phyloP scores from a whole-genome alignment of 2,329 filamentous ascomycete species.

The Sporothrix inflata region DNA sequence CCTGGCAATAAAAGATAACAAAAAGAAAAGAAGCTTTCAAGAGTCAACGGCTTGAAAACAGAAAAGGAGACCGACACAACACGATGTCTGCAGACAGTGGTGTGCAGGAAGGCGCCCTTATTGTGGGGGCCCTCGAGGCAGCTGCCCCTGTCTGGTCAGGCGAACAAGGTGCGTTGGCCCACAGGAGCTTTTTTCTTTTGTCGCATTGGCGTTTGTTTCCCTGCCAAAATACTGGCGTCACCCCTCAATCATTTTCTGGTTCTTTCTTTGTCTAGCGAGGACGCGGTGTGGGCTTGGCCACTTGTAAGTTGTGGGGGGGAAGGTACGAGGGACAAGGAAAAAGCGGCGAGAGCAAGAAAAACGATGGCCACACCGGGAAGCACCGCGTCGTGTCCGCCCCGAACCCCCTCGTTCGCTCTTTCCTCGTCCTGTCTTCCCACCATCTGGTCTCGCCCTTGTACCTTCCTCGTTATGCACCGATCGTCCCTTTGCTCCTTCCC shows the following conservation, averaged over 20 bases:
- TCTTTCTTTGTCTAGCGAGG: background rate
- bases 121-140: constrained; percentile 14
- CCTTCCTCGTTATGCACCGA: background rate
- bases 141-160: constrained; percentile 19
- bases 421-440: constrained; percentile 10
- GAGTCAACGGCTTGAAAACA: background rate
- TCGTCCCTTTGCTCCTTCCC: constrained; percentile 9
- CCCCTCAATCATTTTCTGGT: background rate
- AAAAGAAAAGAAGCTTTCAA: background rate
- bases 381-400: background rate
- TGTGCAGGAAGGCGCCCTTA: background rate
- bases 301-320: background rate
- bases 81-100: constrained; percentile 11
- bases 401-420: constrained; percentile 13
- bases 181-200: constrained; percentile 17
- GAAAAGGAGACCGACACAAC: background rate
- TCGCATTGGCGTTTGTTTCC: constrained; percentile 33
- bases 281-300: constrained; percentile 3
- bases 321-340: background rate
- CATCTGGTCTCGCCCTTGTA: background rate
- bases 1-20: background rate
- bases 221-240: background rate
- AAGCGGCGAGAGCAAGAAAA: background rate
- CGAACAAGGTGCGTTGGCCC: constrained; percentile 24
- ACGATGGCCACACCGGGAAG: background rate